Evolutionary conservation across 2,329 filamentous ascomycete species (phyloP), one percentile per base, ranked within the genome.

Genomic region (Amauroascus verrucosus): DNA sequence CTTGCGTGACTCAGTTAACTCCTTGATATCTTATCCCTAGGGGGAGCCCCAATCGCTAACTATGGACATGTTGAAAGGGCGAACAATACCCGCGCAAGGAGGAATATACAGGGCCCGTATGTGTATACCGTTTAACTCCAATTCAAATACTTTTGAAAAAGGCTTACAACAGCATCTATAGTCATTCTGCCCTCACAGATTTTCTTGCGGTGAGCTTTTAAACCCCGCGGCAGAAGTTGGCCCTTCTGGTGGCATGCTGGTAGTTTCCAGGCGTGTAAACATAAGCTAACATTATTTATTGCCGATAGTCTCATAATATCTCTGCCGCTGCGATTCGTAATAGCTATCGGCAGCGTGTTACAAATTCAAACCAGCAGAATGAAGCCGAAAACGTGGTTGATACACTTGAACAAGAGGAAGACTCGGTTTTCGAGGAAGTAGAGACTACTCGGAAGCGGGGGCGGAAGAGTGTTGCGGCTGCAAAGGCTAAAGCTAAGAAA

Each of bases 151-250:
- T 13, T 6, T 43, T 14, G 4, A 30, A 14, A 50, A 20, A n/a
- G n/a, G 26, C 18, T 45, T 35, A 22, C 44, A 49, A 49, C 40
- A 58, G 59, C 64, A 48, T 53, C 38, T 22, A 7, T 54, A 77
- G 75, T 28, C 82, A 82, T 59, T 84, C 81, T 55, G 83, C 83
- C 11, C 70, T 85, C 62, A 85, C 82, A 6, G 81, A 85, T 63
- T 85, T 84, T 61, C 70, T 85, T 51, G 82, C 82, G 47, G 79
- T 80, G 69, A 65, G 76, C 69, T 24, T 26, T 24, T 48, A 14
- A 4, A 18, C 24, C 26, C 45, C n/a, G n/a, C n/a, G n/a, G 8
- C 6, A 28, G 18, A 33, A 33, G 6, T 33, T n/a, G n/a, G n/a
- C n/a, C n/a, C n/a, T n/a, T n/a, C n/a, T n/a, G n/a, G n/a, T n/a